These are phyloP conservation scores for Fusarium nygamai DNA, from an alignment of 2,329 filamentous ascomycete genomes.

Conservation along the genomic window DNA sequence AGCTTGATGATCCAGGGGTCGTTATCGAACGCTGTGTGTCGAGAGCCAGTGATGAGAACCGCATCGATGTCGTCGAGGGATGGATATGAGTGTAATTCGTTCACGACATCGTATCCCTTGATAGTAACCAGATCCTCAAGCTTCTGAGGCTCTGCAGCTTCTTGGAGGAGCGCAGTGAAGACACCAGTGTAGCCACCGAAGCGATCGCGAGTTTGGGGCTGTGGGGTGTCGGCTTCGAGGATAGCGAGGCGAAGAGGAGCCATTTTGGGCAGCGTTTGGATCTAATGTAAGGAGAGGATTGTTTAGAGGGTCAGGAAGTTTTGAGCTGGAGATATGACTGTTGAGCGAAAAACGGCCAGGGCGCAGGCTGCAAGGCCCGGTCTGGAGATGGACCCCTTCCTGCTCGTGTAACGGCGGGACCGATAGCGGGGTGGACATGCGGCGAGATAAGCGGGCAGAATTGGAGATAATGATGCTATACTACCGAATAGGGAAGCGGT, in stretches of 20 bases:
- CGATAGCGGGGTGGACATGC: constrained; percentile 31
- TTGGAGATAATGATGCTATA: neutral
- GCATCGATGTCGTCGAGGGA: constrained; percentile 80
- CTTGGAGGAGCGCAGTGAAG: constrained; percentile 69
- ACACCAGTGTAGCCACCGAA: constrained; percentile 79
- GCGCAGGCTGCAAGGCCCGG: constrained; percentile 4
- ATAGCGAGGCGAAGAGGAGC: constrained; percentile 80
- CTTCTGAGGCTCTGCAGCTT: constrained; percentile 58
- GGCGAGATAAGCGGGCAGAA: constrained; percentile 35
- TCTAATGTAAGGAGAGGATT: neutral
- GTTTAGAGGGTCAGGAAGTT: neutral
- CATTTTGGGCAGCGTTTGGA: constrained; percentile 25
- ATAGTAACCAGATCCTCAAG: constrained; percentile 64
- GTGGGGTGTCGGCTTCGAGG: constrained; percentile 86
- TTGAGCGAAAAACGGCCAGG: constrained; percentile 3
- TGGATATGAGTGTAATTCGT: constrained; percentile 73
- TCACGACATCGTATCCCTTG: constrained; percentile 76
- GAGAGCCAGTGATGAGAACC: constrained; percentile 81
- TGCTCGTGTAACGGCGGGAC: constrained; percentile 28
- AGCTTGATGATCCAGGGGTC: constrained; percentile 57
- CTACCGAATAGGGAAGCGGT: constrained; percentile 13
- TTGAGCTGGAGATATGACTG: constrained; percentile 7
- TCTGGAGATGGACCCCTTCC: constrained; percentile 22
- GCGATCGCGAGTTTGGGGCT: constrained; percentile 68
- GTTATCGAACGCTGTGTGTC: constrained; percentile 59